Base-by-base conservation (phyloP, 257 asterid genomes). In the Nicotiana undulata region DNA sequence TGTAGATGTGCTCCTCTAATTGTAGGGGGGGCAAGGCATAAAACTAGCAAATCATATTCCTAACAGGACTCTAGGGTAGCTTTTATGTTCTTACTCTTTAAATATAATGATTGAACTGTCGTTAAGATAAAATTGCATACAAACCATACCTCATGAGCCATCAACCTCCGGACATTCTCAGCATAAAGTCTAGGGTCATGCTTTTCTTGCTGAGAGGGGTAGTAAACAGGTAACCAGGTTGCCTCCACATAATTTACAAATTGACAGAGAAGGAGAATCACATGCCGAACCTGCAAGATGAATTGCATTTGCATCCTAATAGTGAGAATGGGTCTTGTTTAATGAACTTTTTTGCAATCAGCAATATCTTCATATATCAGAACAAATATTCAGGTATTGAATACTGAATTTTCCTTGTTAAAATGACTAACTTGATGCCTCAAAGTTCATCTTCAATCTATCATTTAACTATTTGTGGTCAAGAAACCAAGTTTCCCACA, bases 141-240 rank as follows among this genome's bases (percentile, higher is more conserved):
- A 77, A 85, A 85, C 24, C 78, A 37, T 86, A 95, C 99, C 99
- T 91, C 96, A 68, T 77, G 90, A 85, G 98, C 98, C 97, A 94
- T 94, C 82, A 94, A 84, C 77, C 85, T 89, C 82, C 98, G 89
- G 51, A 93, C 93, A 81, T 94, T 93, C 44, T 90, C 94, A 67
- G 98, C 98, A 80, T 93, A 94, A 80, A 93, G 96, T 82, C 87
- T 93, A 7, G 98, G 98, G 29, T 94, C 95, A 80, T 89, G 92
- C 87, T 87, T 90, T 85, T 94, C 98, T 89, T 90, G 94, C 86
- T 88, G 94, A 13, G 98, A 92, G 70, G 98, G 98, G 81, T 83
- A 85, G 85, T 94, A 93, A 77, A 92, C 87, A 17, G 98, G 98
- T 79, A 94, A 88, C 68, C 89, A 83, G 40, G 74, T 90, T 85